phyloP scores from a whole-genome alignment of 1,284 basidiomycete genomes.

The Ustilago trichophora region DNA sequence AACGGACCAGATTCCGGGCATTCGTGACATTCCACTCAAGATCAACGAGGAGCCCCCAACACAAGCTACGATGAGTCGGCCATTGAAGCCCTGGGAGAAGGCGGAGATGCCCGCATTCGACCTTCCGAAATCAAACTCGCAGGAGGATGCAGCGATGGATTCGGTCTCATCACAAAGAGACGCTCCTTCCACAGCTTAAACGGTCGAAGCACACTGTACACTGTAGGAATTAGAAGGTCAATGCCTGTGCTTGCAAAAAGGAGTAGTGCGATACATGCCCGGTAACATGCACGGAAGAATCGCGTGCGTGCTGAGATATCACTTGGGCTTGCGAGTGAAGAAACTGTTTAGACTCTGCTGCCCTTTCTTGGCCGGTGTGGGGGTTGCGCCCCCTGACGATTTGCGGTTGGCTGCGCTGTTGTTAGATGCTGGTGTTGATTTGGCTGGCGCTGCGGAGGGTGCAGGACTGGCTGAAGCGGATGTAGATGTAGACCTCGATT shows the following conservation, averaged over 20 bases:
- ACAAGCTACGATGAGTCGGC: constrained; percentile 42
- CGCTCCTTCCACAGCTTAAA: constrained; percentile 1
- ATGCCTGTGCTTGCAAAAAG: background rate
- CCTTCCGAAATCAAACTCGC: background rate
- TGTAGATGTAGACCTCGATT: constrained; percentile 16
- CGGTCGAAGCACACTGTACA: no score
- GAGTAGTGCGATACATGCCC: no score
- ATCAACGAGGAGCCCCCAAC: constrained; percentile 59
- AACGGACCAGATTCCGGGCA: constrained; percentile 61
- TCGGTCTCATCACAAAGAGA: constrained; percentile 4
- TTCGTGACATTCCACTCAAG: constrained; percentile 61
- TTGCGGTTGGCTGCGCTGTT: constrained; percentile 21
- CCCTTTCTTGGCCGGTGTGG: constrained; percentile 39
- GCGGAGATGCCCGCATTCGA: constrained; percentile 1
- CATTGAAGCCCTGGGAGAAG: constrained; percentile 61
- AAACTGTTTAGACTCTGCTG: constrained; percentile 53
- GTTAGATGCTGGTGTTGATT: constrained; percentile 19
- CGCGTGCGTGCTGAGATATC: background rate
- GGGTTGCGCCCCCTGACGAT: constrained; percentile 11
- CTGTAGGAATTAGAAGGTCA: background rate
- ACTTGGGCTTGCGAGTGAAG: constrained; percentile 49
- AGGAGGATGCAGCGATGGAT: no score
- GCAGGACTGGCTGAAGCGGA: constrained; percentile 36
- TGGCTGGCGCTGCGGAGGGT: constrained; percentile 19
- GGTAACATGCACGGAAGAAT: background rate